Evolutionary conservation across 495 filamentous ascomycete genomes (phyloP).

Genomic region (Pyrenopolyporus hunteri): DNA sequence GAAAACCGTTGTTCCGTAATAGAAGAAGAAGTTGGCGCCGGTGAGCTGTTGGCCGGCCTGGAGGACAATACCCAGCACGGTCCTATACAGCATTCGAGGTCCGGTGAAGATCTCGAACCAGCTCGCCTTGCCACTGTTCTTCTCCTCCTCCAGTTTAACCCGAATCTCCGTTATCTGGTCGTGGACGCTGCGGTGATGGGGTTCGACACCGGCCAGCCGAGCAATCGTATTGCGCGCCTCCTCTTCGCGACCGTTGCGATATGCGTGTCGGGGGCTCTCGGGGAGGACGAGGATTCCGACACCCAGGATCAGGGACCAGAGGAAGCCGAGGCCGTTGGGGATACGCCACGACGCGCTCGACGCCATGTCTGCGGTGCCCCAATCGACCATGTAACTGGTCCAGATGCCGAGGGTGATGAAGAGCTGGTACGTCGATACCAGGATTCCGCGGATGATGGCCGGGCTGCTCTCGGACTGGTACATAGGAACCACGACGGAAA

Average conservation of each 20-base stretch:
- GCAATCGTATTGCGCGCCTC: constrained; percentile 73
- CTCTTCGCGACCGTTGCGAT: constrained; percentile 67
- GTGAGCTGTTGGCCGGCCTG: constrained; percentile 74
- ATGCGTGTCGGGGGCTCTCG: constrained; percentile 74
- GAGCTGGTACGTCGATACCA: constrained; percentile 79
- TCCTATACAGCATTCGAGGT: constrained; percentile 75
- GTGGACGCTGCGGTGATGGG: constrained; percentile 66
- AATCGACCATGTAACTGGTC: constrained; percentile 82
- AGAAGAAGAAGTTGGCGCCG: constrained; percentile 64
- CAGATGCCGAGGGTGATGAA: constrained; percentile 90
- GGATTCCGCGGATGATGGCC: constrained; percentile 67
- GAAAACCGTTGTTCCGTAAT: constrained; percentile 65
- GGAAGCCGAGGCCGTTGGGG: constrained; percentile 78
- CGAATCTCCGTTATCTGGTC: constrained; percentile 78
- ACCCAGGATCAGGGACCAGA: constrained; percentile 76
- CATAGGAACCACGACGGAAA: constrained; percentile 75
- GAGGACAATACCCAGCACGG: constrained; percentile 69
- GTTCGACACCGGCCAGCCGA: constrained; percentile 70
- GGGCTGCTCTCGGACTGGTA: constrained; percentile 76
- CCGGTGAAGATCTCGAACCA: constrained; percentile 74
- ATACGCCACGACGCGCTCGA: constrained; percentile 75
- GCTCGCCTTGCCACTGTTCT: constrained; percentile 61
- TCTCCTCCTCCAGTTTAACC: constrained; percentile 65
- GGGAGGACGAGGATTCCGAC: constrained; percentile 72
- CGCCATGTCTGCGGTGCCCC: constrained; percentile 62